Base-by-base conservation (phyloP, 139 green algal species). In the Volvox reticuliferus region DNA sequence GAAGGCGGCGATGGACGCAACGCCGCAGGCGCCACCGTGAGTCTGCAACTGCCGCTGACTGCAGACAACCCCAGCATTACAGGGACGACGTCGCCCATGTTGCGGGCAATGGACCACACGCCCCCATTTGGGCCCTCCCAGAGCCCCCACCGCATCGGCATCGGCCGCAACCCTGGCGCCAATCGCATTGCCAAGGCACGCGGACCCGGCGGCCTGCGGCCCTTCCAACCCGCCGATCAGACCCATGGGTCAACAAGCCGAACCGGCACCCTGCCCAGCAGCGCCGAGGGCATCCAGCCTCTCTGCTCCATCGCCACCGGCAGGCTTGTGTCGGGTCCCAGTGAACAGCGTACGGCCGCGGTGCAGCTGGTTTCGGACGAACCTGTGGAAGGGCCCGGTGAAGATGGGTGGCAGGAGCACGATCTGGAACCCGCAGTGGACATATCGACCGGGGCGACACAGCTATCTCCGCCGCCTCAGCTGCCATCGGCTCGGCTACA, bases 351-450 rank as follows among this genome's bases (percentile, higher is more conserved):
- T 50, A 86, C 55, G 16, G 28, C 50, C 17, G 50, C 26, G 26
- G 50, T 9, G 80, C 80, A 86, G 0, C 13, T 86, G 80, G 80
- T 86, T 37, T 86, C 80, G 80, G 50, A 86, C 6, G 80, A 86
- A 28, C 50, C 24, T 2, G 13, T 32, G 77, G 44, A 36, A 5
- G 37, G 79, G 67, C 79, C 24, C 67, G 79, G 37, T 5, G 21
- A 12, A 33, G 79, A 67, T 68, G 77, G n/a, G 14, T 35, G 30
- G 37, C 22, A 75, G 17, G 32, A 55, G 44, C 76, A 35, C 36
- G 16, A 73, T 73, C 76, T 82, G 78, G 78, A 84, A 35, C 78
- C 35, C 21, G 78, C 78, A 24, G 36, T 44, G 21, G 78, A 84
- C 20, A 44, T 84, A 9, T 37, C 78, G 30, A 13, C 76, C 18